Evolutionary conservation across 2,329 filamentous ascomycete genomes (phyloP).

Genomic region (Trichothecium roseum): DNA sequence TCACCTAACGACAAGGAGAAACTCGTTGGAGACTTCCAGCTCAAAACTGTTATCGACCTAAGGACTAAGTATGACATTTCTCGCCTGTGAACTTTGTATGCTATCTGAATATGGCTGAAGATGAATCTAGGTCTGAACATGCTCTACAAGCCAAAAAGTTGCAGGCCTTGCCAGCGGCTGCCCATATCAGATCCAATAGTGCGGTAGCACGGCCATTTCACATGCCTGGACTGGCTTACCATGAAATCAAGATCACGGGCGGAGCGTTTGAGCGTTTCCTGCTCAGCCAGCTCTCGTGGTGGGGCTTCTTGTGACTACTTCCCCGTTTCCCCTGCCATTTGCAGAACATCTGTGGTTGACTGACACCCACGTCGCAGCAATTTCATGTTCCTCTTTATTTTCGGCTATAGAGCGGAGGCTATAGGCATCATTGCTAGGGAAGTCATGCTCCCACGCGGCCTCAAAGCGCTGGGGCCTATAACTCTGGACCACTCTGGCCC

Average conservation of each 20-base stretch:
- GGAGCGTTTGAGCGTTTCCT: conserved; percentile 58
- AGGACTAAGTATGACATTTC: conserved; percentile 54
- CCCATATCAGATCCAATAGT: conserved; percentile 26
- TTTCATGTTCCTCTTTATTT: conserved; percentile 49
- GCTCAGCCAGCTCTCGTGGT: conserved; percentile 57
- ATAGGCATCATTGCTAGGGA: conserved; percentile 59
- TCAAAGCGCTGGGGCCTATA: conserved; percentile 59
- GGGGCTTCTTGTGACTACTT: conserved; percentile 45
- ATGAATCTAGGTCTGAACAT: conserved; percentile 55
- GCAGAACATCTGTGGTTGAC: no score
- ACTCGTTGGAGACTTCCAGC: conserved; percentile 48
- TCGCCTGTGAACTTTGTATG: no score
- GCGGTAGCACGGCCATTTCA: conserved; percentile 44
- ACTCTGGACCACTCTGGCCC: conserved; percentile 57
- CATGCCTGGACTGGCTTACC: conserved; percentile 54
- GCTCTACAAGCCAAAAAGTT: conserved; percentile 56
- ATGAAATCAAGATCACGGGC: conserved; percentile 65
- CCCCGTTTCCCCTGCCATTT: neutral
- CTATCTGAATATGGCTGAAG: no score
- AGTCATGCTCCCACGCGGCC: conserved; percentile 62
- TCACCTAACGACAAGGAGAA: conserved; percentile 50
- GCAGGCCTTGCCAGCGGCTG: conserved; percentile 32
- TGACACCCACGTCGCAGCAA: conserved; percentile 12
- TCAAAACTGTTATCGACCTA: conserved; percentile 69
- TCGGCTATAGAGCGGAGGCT: conserved; percentile 59